A percentile compares a stretch with the other conserved stretches of the same genome.
phyloP scores from a whole-genome alignment of 2,329 filamentous ascomycete genomes.

The Botrytis elliptica region DNA sequence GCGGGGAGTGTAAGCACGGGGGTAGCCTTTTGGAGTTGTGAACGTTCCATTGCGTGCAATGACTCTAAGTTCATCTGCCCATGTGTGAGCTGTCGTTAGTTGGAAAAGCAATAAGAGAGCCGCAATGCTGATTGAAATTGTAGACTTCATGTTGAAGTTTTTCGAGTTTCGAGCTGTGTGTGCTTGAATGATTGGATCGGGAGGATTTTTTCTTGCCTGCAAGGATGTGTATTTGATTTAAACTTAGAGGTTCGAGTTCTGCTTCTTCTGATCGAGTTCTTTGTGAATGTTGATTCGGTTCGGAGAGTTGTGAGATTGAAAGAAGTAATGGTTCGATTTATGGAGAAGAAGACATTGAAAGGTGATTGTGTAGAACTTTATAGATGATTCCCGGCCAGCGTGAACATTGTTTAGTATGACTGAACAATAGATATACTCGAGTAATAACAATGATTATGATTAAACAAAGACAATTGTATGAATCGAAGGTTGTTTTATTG shows the following conservation, averaged over 20 bases:
- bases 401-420: slow-evolving; percentile 27
- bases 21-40: slow-evolving; percentile 67
- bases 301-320: not conserved
- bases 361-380: slow-evolving; percentile 19
- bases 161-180: slow-evolving; percentile 18
- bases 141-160: slow-evolving; percentile 18
- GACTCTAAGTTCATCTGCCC: slow-evolving; percentile 74
- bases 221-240: slow-evolving; percentile 21
- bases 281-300: not conserved
- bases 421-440: slow-evolving; percentile 27
- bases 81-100: slow-evolving; percentile 47
- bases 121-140: slow-evolving; percentile 21
- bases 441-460: slow-evolving; percentile 21
- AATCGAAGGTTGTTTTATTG: not conserved
- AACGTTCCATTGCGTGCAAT: slow-evolving; percentile 74
- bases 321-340: not conserved
- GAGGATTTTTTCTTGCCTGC: slow-evolving; percentile 25
- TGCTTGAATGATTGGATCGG: not conserved
- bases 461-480: slow-evolving; percentile 1
- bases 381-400: slow-evolving; percentile 28
- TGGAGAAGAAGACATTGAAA: slow-evolving; percentile 1
- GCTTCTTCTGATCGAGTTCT: not conserved
- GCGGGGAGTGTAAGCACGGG: slow-evolving; percentile 68
- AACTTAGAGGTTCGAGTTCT: slow-evolving; percentile 12
- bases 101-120: slow-evolving; percentile 27